Percentiles rank a stretch among this genome's conserved stretches.
phyloP scores from a whole-genome alignment of 768 basidiomycete genomes.

The Lactarius sanguifluus region DNA sequence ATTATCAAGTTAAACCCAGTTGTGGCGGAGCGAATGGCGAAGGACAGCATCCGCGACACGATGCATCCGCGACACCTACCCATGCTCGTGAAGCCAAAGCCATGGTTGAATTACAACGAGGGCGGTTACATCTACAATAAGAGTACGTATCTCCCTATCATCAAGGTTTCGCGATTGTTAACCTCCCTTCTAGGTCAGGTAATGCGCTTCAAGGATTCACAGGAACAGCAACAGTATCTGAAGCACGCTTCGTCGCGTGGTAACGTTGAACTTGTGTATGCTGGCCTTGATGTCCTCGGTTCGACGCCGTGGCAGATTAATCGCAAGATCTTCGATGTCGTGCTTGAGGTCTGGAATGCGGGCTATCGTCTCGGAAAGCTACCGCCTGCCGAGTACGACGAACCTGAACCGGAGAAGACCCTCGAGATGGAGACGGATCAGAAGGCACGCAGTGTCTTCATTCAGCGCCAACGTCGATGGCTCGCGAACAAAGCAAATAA shows the following conservation, averaged over 20 bases:
- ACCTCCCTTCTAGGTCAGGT: constrained; percentile 47
- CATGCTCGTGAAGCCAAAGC: constrained; percentile 89
- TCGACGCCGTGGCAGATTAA: constrained; percentile 91
- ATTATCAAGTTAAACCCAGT: constrained; percentile 83
- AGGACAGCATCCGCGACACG: constrained; percentile 65
- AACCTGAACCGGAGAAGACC: constrained; percentile 61
- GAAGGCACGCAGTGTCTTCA: constrained; percentile 53
- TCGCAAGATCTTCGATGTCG: constrained; percentile 54
- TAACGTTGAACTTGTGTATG: constrained; percentile 80
- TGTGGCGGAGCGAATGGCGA: constrained; percentile 73
- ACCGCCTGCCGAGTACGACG: constrained; percentile 68
- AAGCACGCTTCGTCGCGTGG: constrained; percentile 69
- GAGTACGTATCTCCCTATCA: constrained; percentile 46
- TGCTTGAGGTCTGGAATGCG: constrained; percentile 73
- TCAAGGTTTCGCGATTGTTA: constrained; percentile 1
- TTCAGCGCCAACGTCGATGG: constrained; percentile 55
- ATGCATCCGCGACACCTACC: constrained; percentile 93
- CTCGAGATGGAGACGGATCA: constrained; percentile 50
- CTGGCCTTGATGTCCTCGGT: constrained; percentile 87
- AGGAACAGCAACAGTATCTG: constrained; percentile 81
- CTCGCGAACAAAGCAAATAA: constrained; percentile 68
- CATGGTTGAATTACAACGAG: constrained; percentile 74
- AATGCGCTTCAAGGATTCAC: constrained; percentile 92
- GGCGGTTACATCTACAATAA: constrained; percentile 85
- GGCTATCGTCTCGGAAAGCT: constrained; percentile 82